These are phyloP conservation scores for Aspergillus brunneoviolaceus DNA, from an alignment of 2,329 filamentous ascomycete species.

Conservation along the genomic window DNA sequence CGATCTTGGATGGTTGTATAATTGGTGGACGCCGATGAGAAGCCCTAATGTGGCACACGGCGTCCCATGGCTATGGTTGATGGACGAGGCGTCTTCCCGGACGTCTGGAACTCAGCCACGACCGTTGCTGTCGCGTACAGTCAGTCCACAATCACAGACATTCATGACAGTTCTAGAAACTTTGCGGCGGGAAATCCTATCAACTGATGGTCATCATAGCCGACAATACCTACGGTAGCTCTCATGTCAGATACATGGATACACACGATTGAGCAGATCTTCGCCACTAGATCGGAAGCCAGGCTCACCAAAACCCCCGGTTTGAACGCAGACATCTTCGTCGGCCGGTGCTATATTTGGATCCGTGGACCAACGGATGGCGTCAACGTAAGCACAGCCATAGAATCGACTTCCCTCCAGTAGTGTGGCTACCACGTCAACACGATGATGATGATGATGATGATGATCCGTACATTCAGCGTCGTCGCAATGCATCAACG, in stretches of 20 bases:
- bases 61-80: background rate
- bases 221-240: background rate
- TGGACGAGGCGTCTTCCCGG: background rate
- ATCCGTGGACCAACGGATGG: background rate
- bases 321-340: background rate
- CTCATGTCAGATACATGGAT: background rate
- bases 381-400: background rate
- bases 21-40: background rate
- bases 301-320: background rate
- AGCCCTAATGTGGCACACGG: background rate
- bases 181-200: background rate
- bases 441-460: too few species aligned
- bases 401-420: too few species aligned
- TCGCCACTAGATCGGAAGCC: background rate
- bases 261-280: background rate
- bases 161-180: background rate
- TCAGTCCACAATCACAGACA: too few species aligned
- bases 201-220: background rate
- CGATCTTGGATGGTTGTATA: background rate
- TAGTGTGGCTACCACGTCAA: too few species aligned
- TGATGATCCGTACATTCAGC: too few species aligned
- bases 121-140: background rate
- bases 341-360: background rate
- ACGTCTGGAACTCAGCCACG: too few species aligned
- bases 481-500: too few species aligned